phyloP scores from a whole-genome alignment of 140 eudicot species.

The Cichorium intybus region DNA sequence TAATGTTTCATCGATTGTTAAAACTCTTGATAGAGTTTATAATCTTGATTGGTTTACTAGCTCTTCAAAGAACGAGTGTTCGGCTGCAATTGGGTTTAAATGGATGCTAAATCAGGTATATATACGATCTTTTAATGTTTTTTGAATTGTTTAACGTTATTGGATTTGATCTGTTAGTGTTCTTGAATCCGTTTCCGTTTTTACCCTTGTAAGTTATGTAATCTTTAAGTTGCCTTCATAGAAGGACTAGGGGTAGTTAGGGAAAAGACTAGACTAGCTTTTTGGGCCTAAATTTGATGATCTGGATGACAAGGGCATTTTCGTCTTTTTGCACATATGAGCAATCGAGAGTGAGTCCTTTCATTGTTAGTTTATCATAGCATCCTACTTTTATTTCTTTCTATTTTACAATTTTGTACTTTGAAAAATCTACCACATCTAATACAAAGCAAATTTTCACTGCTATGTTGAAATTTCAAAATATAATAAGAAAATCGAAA shows the following conservation, averaged over 20 bases:
- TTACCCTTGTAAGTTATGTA: conserved; percentile 16
- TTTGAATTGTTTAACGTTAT: neutral
- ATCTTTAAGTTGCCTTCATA: neutral
- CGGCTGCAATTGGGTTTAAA: conserved; percentile 89
- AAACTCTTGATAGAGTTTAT: conserved; percentile 67
- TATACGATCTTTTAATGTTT: neutral
- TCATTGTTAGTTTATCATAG: too few relatives aligned
- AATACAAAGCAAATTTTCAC: too few relatives aligned
- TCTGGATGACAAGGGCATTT: neutral
- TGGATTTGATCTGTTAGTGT: neutral
- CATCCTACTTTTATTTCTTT: too few relatives aligned
- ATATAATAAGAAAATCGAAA: too few relatives aligned
- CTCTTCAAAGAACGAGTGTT: conserved; percentile 91
- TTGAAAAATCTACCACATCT: too few relatives aligned
- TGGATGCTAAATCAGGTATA: conserved; percentile 98
- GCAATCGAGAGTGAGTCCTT: too few relatives aligned
- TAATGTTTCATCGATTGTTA: conserved; percentile 48
- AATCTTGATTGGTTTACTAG: conserved; percentile 81
- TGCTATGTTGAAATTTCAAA: too few relatives aligned
- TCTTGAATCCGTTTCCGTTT: neutral
- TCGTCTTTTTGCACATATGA: neutral
- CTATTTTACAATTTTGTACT: too few relatives aligned
- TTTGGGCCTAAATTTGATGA: neutral
- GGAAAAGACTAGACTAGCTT: neutral
- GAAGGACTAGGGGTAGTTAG: neutral